These are phyloP conservation scores for Lentinula sp. DNA, from an alignment of 768 basidiomycete genomes.

Conservation along the genomic window DNA sequence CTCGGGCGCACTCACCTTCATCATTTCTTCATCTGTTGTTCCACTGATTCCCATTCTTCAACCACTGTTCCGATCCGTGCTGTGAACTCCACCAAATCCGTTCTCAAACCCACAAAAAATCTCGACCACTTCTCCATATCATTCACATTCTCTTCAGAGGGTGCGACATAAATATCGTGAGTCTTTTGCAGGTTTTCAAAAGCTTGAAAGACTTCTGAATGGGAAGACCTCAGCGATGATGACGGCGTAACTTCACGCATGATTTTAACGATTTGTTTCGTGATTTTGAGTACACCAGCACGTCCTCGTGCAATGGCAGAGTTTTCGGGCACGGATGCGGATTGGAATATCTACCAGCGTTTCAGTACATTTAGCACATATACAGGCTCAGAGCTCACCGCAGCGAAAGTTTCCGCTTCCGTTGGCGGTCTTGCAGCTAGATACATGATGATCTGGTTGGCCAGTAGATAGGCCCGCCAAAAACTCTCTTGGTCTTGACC, in stretches of 20 bases:
- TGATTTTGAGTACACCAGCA: neutral
- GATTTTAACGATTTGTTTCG: neutral
- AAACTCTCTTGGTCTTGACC: neutral
- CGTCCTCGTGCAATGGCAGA: neutral
- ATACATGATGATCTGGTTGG: conserved; percentile 6
- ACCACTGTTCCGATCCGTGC: neutral
- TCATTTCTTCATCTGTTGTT: neutral
- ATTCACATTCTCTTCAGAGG: neutral
- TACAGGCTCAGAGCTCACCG: neutral
- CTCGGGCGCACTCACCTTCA: too few relatives aligned
- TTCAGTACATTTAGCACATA: neutral
- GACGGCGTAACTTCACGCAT: neutral
- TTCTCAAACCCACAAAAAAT: neutral
- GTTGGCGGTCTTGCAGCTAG: neutral
- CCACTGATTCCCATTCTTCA: neutral
- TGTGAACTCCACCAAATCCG: conserved; percentile 1
- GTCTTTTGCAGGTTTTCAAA: neutral
- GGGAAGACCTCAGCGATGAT: neutral
- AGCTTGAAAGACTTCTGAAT: conserved; percentile 2
- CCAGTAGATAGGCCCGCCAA: conserved; percentile 1
- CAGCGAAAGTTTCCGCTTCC: neutral
- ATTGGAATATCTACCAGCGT: conserved; percentile 1
- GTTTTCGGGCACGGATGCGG: neutral
- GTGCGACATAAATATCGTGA: neutral
- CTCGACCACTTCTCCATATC: neutral